phyloP scores from a whole-genome alignment of 2,329 filamentous ascomycete species.

The Sarocladium oryzae region DNA sequence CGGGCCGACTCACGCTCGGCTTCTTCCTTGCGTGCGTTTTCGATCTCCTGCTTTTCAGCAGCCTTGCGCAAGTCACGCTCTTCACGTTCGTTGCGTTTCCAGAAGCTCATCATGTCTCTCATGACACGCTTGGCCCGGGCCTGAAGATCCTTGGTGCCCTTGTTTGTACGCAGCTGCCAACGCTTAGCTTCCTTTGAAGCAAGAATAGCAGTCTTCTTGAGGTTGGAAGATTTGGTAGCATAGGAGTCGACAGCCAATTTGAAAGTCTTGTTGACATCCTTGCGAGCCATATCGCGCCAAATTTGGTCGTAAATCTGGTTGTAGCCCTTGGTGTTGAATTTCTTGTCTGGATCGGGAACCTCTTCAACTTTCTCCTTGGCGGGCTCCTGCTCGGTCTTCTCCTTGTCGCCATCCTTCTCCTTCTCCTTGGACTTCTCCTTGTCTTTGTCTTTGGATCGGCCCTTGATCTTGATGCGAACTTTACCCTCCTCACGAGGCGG shows the following conservation, averaged over 20 bases:
- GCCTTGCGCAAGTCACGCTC: constrained; percentile 91
- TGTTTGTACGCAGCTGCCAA: constrained; percentile 97
- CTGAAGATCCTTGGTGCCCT: constrained; percentile 96
- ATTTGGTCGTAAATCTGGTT: constrained; percentile 98
- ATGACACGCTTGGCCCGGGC: constrained; percentile 95
- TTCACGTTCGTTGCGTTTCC: constrained; percentile 97
- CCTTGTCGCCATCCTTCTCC: constrained; percentile 37
- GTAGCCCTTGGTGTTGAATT: constrained; percentile 84
- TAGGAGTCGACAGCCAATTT: constrained; percentile 83
- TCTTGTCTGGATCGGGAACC: constrained; percentile 49
- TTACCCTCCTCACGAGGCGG: constrained; percentile 48
- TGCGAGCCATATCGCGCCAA: constrained; percentile 88
- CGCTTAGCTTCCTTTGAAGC: constrained; percentile 95
- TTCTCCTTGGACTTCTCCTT: constrained; percentile 37
- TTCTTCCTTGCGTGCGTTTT: constrained; percentile 94
- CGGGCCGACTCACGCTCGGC: constrained; percentile 95
- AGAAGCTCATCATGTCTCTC: constrained; percentile 99
- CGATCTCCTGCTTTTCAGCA: constrained; percentile 90
- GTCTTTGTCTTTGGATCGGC: constrained; percentile 38
- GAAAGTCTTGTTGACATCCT: constrained; percentile 88
- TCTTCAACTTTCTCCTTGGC: constrained; percentile 45
- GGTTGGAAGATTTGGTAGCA: constrained; percentile 83
- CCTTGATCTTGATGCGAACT: constrained; percentile 59
- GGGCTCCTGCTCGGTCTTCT: constrained; percentile 35
- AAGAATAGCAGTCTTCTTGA: constrained; percentile 94